Base-by-base conservation (phyloP, 805 yeast species). In the Jamesozyma rosinii region DNA sequence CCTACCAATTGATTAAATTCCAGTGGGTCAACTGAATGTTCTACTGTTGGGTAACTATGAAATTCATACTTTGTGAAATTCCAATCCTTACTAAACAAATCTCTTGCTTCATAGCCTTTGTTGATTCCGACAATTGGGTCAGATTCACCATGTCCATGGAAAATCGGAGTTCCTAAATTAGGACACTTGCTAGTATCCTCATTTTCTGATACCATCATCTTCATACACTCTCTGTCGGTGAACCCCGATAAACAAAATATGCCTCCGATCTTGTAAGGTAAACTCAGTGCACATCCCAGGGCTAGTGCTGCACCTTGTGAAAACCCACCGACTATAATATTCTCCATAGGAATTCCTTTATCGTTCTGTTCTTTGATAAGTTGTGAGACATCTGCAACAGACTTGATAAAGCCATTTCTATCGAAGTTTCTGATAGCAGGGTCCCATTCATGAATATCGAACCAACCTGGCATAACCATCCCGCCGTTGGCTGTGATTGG, bases 271-370 rank as follows among this genome's bases (percentile, higher is more conserved):
- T 82, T 83, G 44, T 66, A 58, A 19, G 79, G 78, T 29, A 71
- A 59, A 11, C 72, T 61, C 0, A 80, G 68, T 18, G 76, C 69
- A 14, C 81, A 57, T 2, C 84, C 86, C 45, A 84, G 66, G 1
- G 92, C 66, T 10, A 90, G 47, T 1, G 95, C 88, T 38, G 87
- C 94, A 43, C 98, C 98, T 65, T 92, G 98, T 4, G 94, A 82
- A 59, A 92, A 92, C 0, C 98, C 98, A 30, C 97, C 97, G 44
- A 92, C 68, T n/a, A 92, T 68, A 38, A 92, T 83, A 42, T 83
- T 75, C 15, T 76, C 77, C 0, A 82, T 68, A 3, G 75, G 70
- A 31, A 83, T 72, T 9, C 81, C 77, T 6, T 54, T 51, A 8
- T 72, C 74, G 14, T 74, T 66, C 50, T 81, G 77, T 43, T 77